A percentile compares a stretch with the other conserved stretches of the same genome.
Evolutionary conservation across 139 green algal species (phyloP).

Genomic region (Coccomyxa sp.): DNA sequence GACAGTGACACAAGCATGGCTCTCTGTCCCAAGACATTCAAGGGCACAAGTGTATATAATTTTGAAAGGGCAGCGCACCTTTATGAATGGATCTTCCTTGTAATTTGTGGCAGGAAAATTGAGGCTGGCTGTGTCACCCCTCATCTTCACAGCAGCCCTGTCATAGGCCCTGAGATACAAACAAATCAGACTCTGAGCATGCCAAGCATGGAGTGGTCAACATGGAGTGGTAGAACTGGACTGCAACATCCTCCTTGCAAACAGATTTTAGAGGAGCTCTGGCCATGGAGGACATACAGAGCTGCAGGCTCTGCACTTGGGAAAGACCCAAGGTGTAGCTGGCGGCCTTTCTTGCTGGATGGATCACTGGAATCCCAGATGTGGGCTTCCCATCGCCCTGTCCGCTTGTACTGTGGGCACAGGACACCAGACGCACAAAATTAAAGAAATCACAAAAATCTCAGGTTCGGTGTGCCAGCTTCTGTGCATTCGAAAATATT

Average conservation of each 20-base stretch:
- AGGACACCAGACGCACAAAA: neutral
- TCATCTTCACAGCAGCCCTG: constrained; percentile 7
- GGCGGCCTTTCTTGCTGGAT: constrained; percentile 13
- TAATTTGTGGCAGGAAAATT: constrained; percentile 20
- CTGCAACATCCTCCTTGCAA: neutral
- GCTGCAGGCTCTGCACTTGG: constrained; percentile 13
- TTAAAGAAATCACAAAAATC: neutral
- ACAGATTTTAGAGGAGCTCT: neutral
- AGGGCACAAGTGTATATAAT: neutral
- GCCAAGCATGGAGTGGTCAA: neutral
- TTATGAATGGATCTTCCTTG: constrained; percentile 10
- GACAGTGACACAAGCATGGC: neutral
- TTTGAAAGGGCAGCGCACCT: neutral
- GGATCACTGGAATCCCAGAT: constrained; percentile 14
- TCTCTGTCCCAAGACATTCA: neutral
- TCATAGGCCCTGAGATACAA: constrained; percentile 7
- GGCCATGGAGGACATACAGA: neutral
- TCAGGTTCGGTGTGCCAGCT: neutral
- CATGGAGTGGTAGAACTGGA: neutral
- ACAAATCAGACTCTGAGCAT: neutral
- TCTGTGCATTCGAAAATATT: neutral
- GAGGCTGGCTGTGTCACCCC: neutral
- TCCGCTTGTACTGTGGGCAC: constrained; percentile 24
- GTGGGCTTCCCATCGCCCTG: constrained; percentile 31
- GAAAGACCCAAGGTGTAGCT: constrained; percentile 27